phyloP scores from a whole-genome alignment of 345 rosid species.

The Clausena lansium region DNA sequence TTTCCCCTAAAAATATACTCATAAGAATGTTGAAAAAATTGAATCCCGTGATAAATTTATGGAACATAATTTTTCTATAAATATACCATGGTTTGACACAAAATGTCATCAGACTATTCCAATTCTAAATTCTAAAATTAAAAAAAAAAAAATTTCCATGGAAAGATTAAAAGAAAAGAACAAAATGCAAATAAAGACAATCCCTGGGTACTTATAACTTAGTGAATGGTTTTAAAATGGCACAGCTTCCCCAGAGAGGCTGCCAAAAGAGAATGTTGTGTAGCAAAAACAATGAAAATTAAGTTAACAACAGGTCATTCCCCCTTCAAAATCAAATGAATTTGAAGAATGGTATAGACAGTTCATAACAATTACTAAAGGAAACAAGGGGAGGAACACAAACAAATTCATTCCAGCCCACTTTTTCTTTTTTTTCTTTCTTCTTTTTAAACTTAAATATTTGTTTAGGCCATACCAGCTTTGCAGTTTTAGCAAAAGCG shows the following conservation, averaged over 20 bases:
- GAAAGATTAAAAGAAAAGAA: no score
- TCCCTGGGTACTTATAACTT: background rate
- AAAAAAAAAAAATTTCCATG: no score
- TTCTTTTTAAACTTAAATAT: background rate
- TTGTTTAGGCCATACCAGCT: constrained; percentile 27
- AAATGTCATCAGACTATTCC: background rate
- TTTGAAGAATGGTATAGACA: constrained; percentile 43
- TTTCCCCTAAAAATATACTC: background rate
- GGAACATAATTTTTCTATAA: no score
- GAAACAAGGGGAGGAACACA: constrained; percentile 27
- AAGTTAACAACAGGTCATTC: background rate
- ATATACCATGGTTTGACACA: no score
- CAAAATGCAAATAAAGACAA: background rate
- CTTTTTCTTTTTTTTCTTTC: background rate
- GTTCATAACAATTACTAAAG: constrained; percentile 20
- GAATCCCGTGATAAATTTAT: no score
- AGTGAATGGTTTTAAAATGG: constrained; percentile 13
- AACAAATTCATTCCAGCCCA: constrained; percentile 29
- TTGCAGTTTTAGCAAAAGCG: constrained; percentile 22
- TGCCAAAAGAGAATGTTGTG: background rate
- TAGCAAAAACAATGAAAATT: background rate
- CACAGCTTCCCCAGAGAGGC: constrained; percentile 15
- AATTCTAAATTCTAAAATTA: background rate
- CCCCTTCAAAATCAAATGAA: constrained; percentile 47
- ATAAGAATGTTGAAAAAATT: background rate